Evolutionary conservation across 2,329 filamentous ascomycete species (phyloP), one percentile per base, ranked within the genome.

Genomic region (Exophiala phaeomuriformis): DNA sequence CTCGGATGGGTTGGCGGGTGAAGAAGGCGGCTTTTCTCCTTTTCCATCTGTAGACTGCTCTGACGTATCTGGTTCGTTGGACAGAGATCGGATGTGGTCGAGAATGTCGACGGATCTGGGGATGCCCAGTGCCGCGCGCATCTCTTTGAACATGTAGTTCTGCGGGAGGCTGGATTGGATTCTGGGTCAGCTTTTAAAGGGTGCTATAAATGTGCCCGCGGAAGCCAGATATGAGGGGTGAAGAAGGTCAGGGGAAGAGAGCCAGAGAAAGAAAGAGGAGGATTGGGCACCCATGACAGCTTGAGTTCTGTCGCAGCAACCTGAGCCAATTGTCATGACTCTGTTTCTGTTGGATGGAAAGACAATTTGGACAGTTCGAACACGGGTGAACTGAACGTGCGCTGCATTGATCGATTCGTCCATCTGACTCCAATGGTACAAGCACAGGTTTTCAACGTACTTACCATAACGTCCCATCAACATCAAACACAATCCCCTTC

Each of bases 391-490:
- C 19, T 2, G 19, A 19, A 19, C 19, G 19, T 19, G 19, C 19
- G 19, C 19, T 19, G 19, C 19, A 19, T 19, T 19, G 19, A 19
- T 19, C 19, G 19, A 19, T 19, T 19, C 19, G 19, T 19, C 19
- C 19, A 19, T 19, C 19, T 19, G 19, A 19, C 19, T 19, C 19
- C 19, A 19, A 2, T 19, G 19, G 19, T 19, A 19, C 19, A 19
- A 19, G 19, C 19, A 19, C 19, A 19, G 19, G 19, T 19, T 19
- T 19, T 35, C 6, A 35, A 6, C 33, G 2, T 35, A 63, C 83
- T 72, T 72, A 94, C 90, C 86, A 96, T 56, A 97, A 72, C 28
- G 91, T 98, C 2, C 91, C 91, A 69, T 98, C 91, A 59, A 98
- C 88, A 72, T 98, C 91, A 71, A 97, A 97, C 9, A 97, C 75